Base-by-base conservation (phyloP, 73 alveolate species). In the Tetrahymena thermophila region DNA sequence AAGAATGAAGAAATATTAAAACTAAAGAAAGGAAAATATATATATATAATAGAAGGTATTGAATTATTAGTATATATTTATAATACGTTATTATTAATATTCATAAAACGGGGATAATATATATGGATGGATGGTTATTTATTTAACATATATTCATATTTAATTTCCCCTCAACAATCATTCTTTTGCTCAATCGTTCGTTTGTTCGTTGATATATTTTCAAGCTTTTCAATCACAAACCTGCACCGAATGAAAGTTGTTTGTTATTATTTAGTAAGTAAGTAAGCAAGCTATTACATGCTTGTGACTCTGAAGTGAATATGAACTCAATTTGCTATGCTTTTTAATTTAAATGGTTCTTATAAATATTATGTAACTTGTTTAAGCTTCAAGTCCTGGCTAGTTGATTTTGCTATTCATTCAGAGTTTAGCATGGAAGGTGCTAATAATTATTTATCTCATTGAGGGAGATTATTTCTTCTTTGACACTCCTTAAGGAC, bases 401-500 rank as follows among this genome's bases (percentile, higher is more conserved):
- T 50, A 50, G 31, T 8, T 50, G 28, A 50, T 50, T 50, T 50
- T 50, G 21, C 83, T 50, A 50, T 50, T 50, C 83, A 50, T 28
- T 21, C 83, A 50, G 31, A 50, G 31, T 15, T 50, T 50, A 10
- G 83, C 83, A 50, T 50, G 83, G 10, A 10, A 50, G 3, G 83
- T 71, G 89, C 35, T 31, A 71, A 4, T 14, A 11, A 31, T 13
- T 25, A 94, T n/a, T 58, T 40, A 28, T 58, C 42, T 35, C 94
- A 55, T 94, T 35, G 93, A 85, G 95, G 93, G 93, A 94, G 93
- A 85, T 94, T 94, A 55, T 50, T 85, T 85, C 85, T 89, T 83
- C 94, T 95, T 50, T 95, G 93, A 85, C 98, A 96, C 40, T 96
- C 96, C 56, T 96, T 96, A 95, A 94, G 95, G 84, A 96, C 57